These are phyloP conservation scores for Pulveroboletus sp. DNA, from an alignment of 768 basidiomycete genomes.

Conservation along the genomic window DNA sequence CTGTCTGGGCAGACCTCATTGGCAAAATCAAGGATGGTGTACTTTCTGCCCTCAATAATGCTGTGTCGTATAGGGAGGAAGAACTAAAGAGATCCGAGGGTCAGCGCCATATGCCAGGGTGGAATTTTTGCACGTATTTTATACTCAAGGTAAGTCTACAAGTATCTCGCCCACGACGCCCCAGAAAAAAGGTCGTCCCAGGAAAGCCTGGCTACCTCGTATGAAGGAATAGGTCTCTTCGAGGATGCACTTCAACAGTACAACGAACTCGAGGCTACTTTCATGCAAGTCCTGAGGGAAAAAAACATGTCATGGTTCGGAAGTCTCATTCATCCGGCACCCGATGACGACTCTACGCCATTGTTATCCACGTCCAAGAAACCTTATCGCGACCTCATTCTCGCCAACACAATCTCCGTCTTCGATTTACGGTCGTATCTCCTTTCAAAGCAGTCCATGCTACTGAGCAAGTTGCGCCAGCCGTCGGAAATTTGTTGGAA, in stretches of 20 bases:
- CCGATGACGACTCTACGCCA: constrained; percentile 75
- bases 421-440: constrained; percentile 94
- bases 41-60: constrained; percentile 76
- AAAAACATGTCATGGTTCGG: constrained; percentile 92
- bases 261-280: constrained; percentile 84
- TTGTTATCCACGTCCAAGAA: constrained; percentile 77
- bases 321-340: constrained; percentile 63
- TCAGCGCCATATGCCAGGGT: constrained; percentile 89
- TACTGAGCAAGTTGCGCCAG: constrained; percentile 66
- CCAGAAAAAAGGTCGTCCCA: constrained; percentile 29
- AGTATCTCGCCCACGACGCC: neutral
- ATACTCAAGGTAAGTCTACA: constrained; percentile 73
- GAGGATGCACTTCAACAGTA: constrained; percentile 90
- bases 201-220: constrained; percentile 93
- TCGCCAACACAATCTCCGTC: constrained; percentile 84
- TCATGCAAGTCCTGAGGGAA: constrained; percentile 69
- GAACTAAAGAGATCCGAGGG: constrained; percentile 86
- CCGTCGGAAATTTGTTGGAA: constrained; percentile 69
- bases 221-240: constrained; percentile 81
- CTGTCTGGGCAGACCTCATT: constrained; percentile 82
- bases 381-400: constrained; percentile 83
- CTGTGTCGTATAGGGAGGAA: constrained; percentile 77
- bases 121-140: constrained; percentile 99
- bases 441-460: constrained; percentile 75
- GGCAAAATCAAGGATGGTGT: constrained; percentile 89